Evolutionary conservation across 1,284 basidiomycete genomes (phyloP).

Genomic region (Vanrija humicola): DNA sequence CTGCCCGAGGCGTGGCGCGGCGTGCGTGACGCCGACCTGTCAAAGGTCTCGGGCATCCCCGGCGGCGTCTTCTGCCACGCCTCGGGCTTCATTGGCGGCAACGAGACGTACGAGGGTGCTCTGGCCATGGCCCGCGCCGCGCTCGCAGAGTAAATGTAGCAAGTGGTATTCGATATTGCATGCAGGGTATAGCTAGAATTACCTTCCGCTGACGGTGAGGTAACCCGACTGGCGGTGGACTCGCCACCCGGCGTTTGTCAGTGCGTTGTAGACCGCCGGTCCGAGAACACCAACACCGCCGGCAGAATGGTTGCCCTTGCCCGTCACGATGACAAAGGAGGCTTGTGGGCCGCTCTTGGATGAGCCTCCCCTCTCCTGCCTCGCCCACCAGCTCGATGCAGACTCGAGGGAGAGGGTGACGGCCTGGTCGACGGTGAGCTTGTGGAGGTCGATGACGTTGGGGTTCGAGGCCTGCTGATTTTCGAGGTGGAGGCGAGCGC

Average conservation of each 20-base stretch:
- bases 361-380: constrained; percentile 58
- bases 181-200: too few species aligned
- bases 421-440: constrained; percentile 40
- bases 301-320: constrained; percentile 43
- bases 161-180: not conserved
- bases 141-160: constrained; percentile 2
- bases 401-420: constrained; percentile 30
- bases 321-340: constrained; percentile 36
- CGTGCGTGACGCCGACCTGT: constrained; percentile 76
- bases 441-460: constrained; percentile 40
- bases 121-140: constrained; percentile 64
- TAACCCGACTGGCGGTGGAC: constrained; percentile 39
- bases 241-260: constrained; percentile 41
- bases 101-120: constrained; percentile 83
- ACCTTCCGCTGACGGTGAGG: constrained; percentile 24
- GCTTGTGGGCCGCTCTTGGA: not conserved
- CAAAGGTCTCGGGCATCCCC: constrained; percentile 68
- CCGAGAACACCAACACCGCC: constrained; percentile 40
- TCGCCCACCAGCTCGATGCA: constrained; percentile 42
- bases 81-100: constrained; percentile 95
- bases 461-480: not conserved
- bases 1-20: constrained; percentile 93
- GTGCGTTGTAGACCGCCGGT: constrained; percentile 34
- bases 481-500: not conserved
- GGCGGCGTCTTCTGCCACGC: constrained; percentile 91